Evolutionary conservation across 495 filamentous ascomycete species (phyloP).

Genomic region (Trichodelitschia bisporula): DNA sequence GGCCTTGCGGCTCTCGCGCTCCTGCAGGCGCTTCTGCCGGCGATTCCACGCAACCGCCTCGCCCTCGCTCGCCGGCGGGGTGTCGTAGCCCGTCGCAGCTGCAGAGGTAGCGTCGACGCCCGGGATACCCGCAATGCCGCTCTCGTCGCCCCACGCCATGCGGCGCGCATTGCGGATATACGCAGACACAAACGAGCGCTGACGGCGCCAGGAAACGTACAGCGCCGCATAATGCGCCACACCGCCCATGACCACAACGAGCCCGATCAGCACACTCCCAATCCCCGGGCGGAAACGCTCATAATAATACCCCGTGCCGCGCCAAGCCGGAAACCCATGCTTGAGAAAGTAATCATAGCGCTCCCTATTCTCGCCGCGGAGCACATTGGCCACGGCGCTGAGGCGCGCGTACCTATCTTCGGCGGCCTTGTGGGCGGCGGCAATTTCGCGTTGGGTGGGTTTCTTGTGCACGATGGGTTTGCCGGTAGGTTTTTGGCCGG

Average conservation of each 20-base stretch:
- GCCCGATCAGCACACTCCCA: constrained; percentile 53
- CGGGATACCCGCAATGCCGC: constrained; percentile 37
- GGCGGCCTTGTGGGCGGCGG: constrained; percentile 48
- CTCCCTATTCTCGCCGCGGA: constrained; percentile 52
- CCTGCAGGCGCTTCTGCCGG: constrained; percentile 66
- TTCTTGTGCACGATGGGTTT: constrained; percentile 41
- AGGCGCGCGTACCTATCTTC: constrained; percentile 59
- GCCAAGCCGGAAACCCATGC: constrained; percentile 90
- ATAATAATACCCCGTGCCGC: constrained; percentile 96
- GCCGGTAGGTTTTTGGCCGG: constrained; percentile 18
- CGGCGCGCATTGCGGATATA: constrained; percentile 78
- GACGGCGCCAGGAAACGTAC: constrained; percentile 63
- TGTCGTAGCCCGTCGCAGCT: constrained; percentile 16
- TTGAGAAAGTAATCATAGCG: constrained; percentile 89
- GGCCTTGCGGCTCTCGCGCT: constrained; percentile 37
- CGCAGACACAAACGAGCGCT: constrained; percentile 68
- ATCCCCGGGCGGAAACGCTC: constrained; percentile 74
- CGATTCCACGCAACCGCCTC: constrained; percentile 27
- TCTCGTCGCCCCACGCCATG: constrained; percentile 70
- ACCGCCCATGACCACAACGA: constrained; percentile 71
- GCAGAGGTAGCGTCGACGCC: constrained; percentile 15
- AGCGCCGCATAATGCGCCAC: constrained; percentile 65
- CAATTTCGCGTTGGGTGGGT: constrained; percentile 46
- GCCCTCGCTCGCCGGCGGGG: constrained; percentile 19
- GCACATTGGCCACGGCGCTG: constrained; percentile 58